phyloP scores from a whole-genome alignment of 805 yeast species.

The Ogataea siamensis region DNA sequence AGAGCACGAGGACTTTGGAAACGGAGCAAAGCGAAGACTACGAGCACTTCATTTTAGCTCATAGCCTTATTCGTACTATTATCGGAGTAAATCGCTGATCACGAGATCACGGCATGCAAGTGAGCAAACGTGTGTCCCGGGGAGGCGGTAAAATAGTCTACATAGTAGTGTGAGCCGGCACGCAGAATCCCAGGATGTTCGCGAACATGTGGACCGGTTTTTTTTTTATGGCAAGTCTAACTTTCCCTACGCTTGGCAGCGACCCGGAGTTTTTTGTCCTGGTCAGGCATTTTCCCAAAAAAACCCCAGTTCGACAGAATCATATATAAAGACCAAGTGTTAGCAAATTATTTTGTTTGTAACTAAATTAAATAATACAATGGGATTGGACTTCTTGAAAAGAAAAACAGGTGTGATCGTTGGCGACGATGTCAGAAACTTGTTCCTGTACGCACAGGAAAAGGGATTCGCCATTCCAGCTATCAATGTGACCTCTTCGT shows the following conservation, averaged over 20 bases:
- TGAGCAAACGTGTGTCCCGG: not conserved
- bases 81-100: constrained; percentile 12
- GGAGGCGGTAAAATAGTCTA: constrained; percentile 8
- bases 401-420: constrained; percentile 97
- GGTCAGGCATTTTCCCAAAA: constrained; percentile 9
- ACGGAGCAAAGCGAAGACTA: constrained; percentile 12
- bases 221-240: constrained; percentile 7
- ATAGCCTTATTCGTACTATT: constrained; percentile 18
- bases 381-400: constrained; percentile 62
- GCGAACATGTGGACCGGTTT: constrained; percentile 6
- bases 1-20: constrained; percentile 15
- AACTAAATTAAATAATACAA: constrained; percentile 11
- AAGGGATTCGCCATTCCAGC: constrained; percentile 97
- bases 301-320: constrained; percentile 2
- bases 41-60: constrained; percentile 19
- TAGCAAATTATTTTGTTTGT: constrained; percentile 5
- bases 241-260: constrained; percentile 18
- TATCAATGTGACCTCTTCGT: constrained; percentile 95
- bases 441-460: constrained; percentile 90
- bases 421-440: constrained; percentile 90
- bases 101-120: constrained; percentile 1
- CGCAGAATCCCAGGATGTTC: constrained; percentile 2
- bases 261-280: constrained; percentile 23
- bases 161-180: constrained; percentile 3
- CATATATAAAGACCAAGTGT: constrained; percentile 8